These are phyloP conservation scores for Sporothrix inflata DNA, from an alignment of 2,329 filamentous ascomycete genomes.

Conservation along the genomic window DNA sequence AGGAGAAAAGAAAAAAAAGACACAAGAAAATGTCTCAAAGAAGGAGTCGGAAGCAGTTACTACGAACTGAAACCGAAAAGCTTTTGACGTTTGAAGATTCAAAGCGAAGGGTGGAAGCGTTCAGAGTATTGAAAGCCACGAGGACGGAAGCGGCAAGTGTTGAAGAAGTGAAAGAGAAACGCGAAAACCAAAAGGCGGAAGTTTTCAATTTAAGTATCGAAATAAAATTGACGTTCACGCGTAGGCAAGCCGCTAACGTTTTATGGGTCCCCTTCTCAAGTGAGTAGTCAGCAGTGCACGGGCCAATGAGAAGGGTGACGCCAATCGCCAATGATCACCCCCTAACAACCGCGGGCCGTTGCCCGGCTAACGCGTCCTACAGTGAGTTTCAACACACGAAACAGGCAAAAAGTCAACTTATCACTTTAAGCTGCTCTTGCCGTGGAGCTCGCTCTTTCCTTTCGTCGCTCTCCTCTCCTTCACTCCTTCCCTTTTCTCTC, in stretches of 20 bases:
- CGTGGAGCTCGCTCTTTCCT: conserved; percentile 22
- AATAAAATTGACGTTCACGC: not conserved
- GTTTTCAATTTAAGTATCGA: not conserved
- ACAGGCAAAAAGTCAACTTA: conserved; percentile 33
- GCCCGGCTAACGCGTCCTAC: conserved; percentile 31
- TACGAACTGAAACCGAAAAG: not conserved
- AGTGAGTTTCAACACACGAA: conserved; percentile 28
- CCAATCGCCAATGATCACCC: conserved; percentile 27
- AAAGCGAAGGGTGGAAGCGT: not conserved
- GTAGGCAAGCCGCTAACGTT: not conserved
- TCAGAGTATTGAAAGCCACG: not conserved
- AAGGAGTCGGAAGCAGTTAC: not conserved
- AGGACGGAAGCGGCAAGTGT: not conserved
- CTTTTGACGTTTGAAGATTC: not conserved
- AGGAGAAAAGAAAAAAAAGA: not conserved
- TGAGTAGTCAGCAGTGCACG: conserved; percentile 25
- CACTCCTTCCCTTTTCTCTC: conserved; percentile 20
- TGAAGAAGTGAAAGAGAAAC: not conserved
- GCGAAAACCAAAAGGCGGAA: not conserved
- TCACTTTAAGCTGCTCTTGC: conserved; percentile 7
- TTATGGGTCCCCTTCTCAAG: not conserved
- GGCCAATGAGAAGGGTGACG: conserved; percentile 14
- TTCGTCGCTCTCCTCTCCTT: conserved; percentile 13
- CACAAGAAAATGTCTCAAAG: not conserved
- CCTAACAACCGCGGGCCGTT: conserved; percentile 29